Evolutionary conservation across 306 rosid genomes (phyloP).

Genomic region (Begonia peltatifolia): DNA sequence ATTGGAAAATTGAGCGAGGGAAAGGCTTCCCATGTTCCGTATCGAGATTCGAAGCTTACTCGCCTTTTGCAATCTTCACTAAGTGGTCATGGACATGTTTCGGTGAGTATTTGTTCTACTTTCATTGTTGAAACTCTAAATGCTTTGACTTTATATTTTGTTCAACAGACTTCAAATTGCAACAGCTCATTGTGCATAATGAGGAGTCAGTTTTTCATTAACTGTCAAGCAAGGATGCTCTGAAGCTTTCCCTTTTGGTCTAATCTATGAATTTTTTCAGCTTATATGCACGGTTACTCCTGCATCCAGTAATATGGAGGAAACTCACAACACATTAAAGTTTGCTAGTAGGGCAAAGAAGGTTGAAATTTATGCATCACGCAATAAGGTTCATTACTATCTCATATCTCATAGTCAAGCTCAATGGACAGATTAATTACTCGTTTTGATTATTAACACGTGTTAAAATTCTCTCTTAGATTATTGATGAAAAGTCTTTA

Average conservation of each 20-base stretch:
- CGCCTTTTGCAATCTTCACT: conserved; percentile 94
- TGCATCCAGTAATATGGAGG: conserved; percentile 98
- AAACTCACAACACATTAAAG: conserved; percentile 98
- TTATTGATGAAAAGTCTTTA: conserved; percentile 92
- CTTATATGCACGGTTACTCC: conserved; percentile 99
- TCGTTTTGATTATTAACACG: conserved; percentile 6
- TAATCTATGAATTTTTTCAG: conserved; percentile 30
- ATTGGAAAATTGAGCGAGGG: conserved; percentile 97
- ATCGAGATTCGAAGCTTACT: conserved; percentile 98
- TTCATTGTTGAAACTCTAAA: too few species aligned
- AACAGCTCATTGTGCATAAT: too few species aligned
- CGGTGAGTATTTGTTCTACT: conserved; percentile 41
- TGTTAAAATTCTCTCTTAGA: conserved; percentile 39
- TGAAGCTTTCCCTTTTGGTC: conserved; percentile 11
- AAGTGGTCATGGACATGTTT: conserved; percentile 93
- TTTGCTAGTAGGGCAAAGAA: conserved; percentile 98
- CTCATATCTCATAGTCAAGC: conserved; percentile 2
- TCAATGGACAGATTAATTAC: conserved; percentile 5
- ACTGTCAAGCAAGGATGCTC: background rate
- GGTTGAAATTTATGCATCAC: conserved; percentile 92
- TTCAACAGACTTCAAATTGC: too few species aligned
- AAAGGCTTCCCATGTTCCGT: conserved; percentile 97
- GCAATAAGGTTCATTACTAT: conserved; percentile 60
- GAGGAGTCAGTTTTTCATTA: too few species aligned
- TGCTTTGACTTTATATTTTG: too few species aligned